A percentile compares a stretch with the other conserved stretches of the same genome.
Conservation (phyloP, 345 rosid species). For the Salix viminalis region DNA sequence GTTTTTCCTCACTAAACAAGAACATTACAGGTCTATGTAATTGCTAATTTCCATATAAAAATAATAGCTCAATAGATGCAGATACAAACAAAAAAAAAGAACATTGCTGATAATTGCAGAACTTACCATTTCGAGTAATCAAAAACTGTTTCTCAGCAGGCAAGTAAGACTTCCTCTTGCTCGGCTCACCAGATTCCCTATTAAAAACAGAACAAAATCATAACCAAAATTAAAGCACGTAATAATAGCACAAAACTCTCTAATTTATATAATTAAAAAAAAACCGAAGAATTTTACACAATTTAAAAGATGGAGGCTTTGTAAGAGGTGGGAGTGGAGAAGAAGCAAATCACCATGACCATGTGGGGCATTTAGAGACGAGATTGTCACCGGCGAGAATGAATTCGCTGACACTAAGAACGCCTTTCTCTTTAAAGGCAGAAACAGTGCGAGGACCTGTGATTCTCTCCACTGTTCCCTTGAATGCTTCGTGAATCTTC, state of each 20-base stretch:
- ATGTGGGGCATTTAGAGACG: constrained; percentile 97
- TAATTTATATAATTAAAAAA: background rate
- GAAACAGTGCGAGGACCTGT: constrained; percentile 91
- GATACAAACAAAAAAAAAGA: background rate
- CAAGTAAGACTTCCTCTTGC: constrained; percentile 82
- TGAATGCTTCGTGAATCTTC: constrained; percentile 80
- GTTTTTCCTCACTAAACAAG: background rate
- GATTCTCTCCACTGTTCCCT: constrained; percentile 89
- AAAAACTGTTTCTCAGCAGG: constrained; percentile 86
- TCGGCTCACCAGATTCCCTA: constrained; percentile 97
- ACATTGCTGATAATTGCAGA: background rate
- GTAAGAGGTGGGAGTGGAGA: background rate
- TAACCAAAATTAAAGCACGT: background rate
- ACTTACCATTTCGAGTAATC: constrained; percentile 87
- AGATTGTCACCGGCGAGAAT: constrained; percentile 92
- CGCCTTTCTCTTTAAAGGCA: constrained; percentile 97
- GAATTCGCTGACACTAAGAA: constrained; percentile 89
- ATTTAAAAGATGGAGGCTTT: background rate
- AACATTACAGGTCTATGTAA: background rate
- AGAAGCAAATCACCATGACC: constrained; percentile 70
- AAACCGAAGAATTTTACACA: background rate
- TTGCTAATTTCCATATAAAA: background rate
- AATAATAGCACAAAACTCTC: background rate
- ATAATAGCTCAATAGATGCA: background rate
- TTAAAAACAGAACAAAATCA: background rate